phyloP scores from a whole-genome alignment of 1,139 yeast species.

The Lodderomyces beijingensis region DNA sequence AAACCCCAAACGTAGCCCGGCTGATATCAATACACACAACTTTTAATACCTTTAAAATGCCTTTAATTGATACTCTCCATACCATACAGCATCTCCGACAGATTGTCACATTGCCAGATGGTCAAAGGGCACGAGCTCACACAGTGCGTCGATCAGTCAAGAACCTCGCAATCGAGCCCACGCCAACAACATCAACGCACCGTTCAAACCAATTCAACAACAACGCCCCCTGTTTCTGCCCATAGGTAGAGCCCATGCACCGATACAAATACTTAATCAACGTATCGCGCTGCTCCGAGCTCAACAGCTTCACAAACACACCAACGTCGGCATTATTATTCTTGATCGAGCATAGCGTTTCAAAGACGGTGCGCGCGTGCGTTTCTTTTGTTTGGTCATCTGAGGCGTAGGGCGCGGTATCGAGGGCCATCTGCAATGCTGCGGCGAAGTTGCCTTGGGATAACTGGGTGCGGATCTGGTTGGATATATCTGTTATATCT shows the following conservation, averaged over 20 bases:
- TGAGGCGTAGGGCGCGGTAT: constrained; percentile 81
- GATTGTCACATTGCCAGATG: too few species aligned
- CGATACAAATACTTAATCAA: constrained; percentile 82
- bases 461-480: constrained; percentile 57
- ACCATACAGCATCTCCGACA: too few species aligned
- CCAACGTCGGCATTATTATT: constrained; percentile 61
- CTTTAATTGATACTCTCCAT: too few species aligned
- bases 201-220: constrained; percentile 91
- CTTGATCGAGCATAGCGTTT: constrained; percentile 68
- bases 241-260: constrained; percentile 72
- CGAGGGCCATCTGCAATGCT: constrained; percentile 62
- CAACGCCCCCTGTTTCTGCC: constrained; percentile 84
- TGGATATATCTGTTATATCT: constrained; percentile 53
- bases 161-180: constrained; percentile 84
- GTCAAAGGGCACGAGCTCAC: too few species aligned
- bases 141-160: constrained; percentile 83
- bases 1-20: too few species aligned
- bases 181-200: constrained; percentile 77
- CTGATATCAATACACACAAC: too few species aligned
- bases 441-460: constrained; percentile 69
- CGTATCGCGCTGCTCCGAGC: constrained; percentile 65
- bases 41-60: too few species aligned
- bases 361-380: constrained; percentile 59
- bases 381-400: constrained; percentile 44
- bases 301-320: constrained; percentile 53